A percentile compares a stretch with the other conserved stretches of the same genome.
These are phyloP conservation scores for Penicillium sp. DNA, from an alignment of 2,329 filamentous ascomycete genomes.

Conservation along the genomic window DNA sequence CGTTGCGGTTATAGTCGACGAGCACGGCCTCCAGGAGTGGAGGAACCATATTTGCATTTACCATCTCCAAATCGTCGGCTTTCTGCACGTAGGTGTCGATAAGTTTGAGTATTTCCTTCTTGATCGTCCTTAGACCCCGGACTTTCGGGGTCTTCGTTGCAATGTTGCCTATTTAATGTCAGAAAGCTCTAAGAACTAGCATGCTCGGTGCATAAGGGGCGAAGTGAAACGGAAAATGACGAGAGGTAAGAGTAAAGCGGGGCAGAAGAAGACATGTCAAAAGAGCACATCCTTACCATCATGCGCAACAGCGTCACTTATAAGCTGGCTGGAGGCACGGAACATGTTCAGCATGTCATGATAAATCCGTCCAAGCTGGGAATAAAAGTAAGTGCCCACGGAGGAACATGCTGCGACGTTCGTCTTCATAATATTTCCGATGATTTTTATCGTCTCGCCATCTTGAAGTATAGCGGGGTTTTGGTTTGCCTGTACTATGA, in stretches of 20 bases:
- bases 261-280: too few species aligned
- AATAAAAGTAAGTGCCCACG: slow-evolving; percentile 93
- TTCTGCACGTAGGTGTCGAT: slow-evolving; percentile 98
- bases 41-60: slow-evolving; percentile 90
- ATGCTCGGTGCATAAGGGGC: too few species aligned
- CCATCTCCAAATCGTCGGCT: slow-evolving; percentile 87
- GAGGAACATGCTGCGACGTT: slow-evolving; percentile 98
- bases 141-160: slow-evolving; percentile 97
- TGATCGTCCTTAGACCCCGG: slow-evolving; percentile 88
- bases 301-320: slow-evolving; percentile 79
- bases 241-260: too few species aligned
- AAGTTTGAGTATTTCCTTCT: slow-evolving; percentile 97
- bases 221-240: too few species aligned
- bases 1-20: slow-evolving; percentile 93
- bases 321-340: slow-evolving; percentile 87
- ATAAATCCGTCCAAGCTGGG: slow-evolving; percentile 94
- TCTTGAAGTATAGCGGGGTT: slow-evolving; percentile 84
- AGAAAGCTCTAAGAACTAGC: too few species aligned
- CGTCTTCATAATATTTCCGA: slow-evolving; percentile 99
- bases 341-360: slow-evolving; percentile 99
- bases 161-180: slow-evolving; percentile 58
- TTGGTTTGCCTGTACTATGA: slow-evolving; percentile 77
- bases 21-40: slow-evolving; percentile 87
- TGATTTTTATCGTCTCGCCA: slow-evolving; percentile 90
- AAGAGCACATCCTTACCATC: slow-evolving; percentile 55